Evolutionary conservation across 192 early-diverging fungal genomes (phyloP).

Genomic region (Backusella sp.): DNA sequence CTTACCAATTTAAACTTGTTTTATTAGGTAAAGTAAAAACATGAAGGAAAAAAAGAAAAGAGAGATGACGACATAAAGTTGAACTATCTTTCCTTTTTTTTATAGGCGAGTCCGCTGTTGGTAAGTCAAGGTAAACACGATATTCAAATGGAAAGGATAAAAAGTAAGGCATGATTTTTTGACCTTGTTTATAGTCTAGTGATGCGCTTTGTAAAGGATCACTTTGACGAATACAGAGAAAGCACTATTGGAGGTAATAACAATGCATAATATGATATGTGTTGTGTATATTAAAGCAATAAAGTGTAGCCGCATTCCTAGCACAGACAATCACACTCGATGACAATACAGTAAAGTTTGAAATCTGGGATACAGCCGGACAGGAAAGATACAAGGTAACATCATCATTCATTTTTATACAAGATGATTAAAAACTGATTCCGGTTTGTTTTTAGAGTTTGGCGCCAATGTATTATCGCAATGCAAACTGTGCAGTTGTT

Average conservation of each 20-base stretch:
- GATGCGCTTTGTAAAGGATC: constrained; percentile 86
- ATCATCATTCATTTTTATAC: not conserved
- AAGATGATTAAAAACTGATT: not conserved
- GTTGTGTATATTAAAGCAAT: not conserved
- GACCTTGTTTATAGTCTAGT: constrained; percentile 52
- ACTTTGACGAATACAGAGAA: constrained; percentile 90
- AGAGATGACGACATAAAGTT: constrained; percentile 1
- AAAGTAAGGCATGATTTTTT: not conserved
- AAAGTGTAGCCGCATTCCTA: constrained; percentile 54
- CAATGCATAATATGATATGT: not conserved
- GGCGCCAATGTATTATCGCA: constrained; percentile 74
- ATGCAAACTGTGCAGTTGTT: constrained; percentile 68
- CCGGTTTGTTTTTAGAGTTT: constrained; percentile 39
- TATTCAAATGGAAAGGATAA: not conserved
- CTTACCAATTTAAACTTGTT: constrained; percentile 91
- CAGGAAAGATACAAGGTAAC: constrained; percentile 68
- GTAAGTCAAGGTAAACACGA: constrained; percentile 59
- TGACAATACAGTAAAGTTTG: constrained; percentile 87
- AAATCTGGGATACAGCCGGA: constrained; percentile 85
- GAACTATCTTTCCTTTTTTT: not conserved
- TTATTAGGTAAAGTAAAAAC: constrained; percentile 67
- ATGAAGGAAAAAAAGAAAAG: not conserved
- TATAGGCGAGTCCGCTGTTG: constrained; percentile 61
- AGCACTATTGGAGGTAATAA: constrained; percentile 81
- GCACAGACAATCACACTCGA: constrained; percentile 83